Base-by-base conservation (phyloP, 768 basidiomycete genomes). In the Pseudohyphozyma bogoriensis region DNA sequence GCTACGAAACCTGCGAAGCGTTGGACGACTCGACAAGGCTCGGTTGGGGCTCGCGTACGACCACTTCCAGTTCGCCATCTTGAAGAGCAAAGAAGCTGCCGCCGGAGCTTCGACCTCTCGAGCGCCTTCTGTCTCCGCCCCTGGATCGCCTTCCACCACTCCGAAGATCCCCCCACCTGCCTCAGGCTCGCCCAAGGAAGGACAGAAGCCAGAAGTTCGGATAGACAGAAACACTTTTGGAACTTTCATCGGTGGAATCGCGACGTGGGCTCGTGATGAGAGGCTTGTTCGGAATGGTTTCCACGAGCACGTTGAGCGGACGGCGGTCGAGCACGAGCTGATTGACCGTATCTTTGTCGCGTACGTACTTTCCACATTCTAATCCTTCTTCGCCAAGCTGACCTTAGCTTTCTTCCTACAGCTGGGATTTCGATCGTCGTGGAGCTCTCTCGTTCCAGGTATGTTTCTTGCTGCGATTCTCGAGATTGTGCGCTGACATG, bases 211-310 rank as follows among this genome's bases (percentile, higher is more conserved):
- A 0, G 95, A 99, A 75, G 95, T 91, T 16, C 78, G 92, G 68
- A 85, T 99, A 53, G 89, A 82, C 55, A 73, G 91, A 24, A 77
- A 75, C 64, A 95, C 92, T 3, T 99, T 96, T 78, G 82, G 81
- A 66, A 79, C 84, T 51, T 95, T 96, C 76, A 74, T 99, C 65
- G 88, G 86, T 66, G 90, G 95, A 74, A 80, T 97, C 50, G 86
- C 85, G 31, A 91, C 90, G 0, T 99, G 95, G 95, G 93, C 92
- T 1, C 76, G 95, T 66, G 85, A 92, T 69, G 95, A 97, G 74
- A 51, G 49, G 29, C 18, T 49, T 12, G 18, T 24, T 18, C 47
- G 24, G 86, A 97, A 95, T 75, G 92, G 88, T 3, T 90, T 96
- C 72, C 85, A 89, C 77, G 84, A 87, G 81, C 83, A 95, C 52